Percentiles rank a stretch among this genome's conserved stretches.
These are phyloP conservation scores for Fusarium succisae DNA, from an alignment of 2,329 filamentous ascomycete species.

Conservation along the genomic window DNA sequence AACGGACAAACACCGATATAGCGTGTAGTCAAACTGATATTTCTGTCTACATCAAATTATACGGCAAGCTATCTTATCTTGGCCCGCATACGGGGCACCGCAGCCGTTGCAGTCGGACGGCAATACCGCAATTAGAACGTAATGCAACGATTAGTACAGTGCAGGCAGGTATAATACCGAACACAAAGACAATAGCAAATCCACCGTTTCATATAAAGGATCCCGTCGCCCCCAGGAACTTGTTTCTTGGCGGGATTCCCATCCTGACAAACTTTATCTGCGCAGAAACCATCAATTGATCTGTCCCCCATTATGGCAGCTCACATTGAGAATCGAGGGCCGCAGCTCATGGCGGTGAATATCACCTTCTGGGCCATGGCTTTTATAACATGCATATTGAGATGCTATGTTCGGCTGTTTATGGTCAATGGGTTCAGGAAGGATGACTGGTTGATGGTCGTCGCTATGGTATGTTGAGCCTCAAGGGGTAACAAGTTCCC, in stretches of 20 bases:
- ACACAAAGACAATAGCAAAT: not conserved
- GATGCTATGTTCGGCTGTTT: constrained; percentile 46
- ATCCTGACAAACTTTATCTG: constrained; percentile 13
- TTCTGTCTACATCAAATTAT: not conserved
- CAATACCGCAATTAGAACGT: not conserved
- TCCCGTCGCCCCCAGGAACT: not conserved
- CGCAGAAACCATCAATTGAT: not conserved
- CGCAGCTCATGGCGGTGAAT: constrained; percentile 47
- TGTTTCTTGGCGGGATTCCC: not conserved
- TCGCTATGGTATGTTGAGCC: constrained; percentile 40
- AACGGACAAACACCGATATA: not conserved
- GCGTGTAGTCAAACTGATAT: fast-evolving
- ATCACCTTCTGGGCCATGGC: constrained; percentile 41
- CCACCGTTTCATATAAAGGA: constrained; percentile 15
- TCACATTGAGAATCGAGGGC: constrained; percentile 42
- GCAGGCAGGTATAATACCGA: not conserved
- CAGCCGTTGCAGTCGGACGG: not conserved
- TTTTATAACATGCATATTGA: constrained; percentile 40
- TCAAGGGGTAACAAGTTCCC: not conserved
- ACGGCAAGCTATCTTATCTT: not conserved
- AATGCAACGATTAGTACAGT: not conserved
- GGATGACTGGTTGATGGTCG: constrained; percentile 51
- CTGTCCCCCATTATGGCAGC: constrained; percentile 19
- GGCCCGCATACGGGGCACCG: constrained; percentile 40
- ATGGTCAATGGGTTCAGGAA: constrained; percentile 48